Percentiles rank a stretch among this genome's conserved stretches.
phyloP scores from a whole-genome alignment of 1,139 yeast species.

The Blastobotrys indianensis region DNA sequence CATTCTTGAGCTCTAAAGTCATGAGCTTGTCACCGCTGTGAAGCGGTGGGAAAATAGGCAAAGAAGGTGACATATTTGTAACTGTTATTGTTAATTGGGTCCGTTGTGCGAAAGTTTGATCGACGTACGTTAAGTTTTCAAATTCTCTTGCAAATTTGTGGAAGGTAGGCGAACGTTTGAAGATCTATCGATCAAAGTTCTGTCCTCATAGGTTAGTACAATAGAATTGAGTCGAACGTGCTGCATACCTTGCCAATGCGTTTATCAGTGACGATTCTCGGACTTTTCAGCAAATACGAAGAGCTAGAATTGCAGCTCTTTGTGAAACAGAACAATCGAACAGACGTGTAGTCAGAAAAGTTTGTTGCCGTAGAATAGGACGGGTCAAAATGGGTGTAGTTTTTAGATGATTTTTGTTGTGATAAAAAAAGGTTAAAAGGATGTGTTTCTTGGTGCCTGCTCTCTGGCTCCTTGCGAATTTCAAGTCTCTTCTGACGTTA shows the following conservation, averaged over 20 bases:
- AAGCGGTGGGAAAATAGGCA: conserved; percentile 85
- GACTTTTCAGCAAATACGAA: too few species aligned
- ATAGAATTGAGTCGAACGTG: neutral
- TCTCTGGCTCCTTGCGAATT: neutral
- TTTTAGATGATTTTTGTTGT: too few species aligned
- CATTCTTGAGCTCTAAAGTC: conserved; percentile 90
- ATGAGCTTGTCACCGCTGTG: conserved; percentile 73
- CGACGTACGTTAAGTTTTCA: neutral
- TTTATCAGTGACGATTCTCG: too few species aligned
- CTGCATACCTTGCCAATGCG: neutral
- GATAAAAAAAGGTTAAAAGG: neutral
- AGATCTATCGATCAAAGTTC: too few species aligned
- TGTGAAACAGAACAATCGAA: too few species aligned
- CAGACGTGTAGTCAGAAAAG: too few species aligned
- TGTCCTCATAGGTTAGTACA: neutral
- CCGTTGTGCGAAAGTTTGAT: too few species aligned
- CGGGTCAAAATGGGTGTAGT: too few species aligned
- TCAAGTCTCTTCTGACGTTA: neutral
- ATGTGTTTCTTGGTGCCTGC: too few species aligned
- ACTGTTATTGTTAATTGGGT: too few species aligned
- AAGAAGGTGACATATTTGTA: conserved; percentile 22
- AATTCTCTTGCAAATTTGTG: neutral
- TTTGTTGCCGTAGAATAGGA: too few species aligned
- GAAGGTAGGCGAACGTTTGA: neutral
- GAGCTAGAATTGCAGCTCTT: too few species aligned